Base-by-base conservation (phyloP, 2,329 filamentous ascomycete species). In the Xylariaceae sp. region DNA sequence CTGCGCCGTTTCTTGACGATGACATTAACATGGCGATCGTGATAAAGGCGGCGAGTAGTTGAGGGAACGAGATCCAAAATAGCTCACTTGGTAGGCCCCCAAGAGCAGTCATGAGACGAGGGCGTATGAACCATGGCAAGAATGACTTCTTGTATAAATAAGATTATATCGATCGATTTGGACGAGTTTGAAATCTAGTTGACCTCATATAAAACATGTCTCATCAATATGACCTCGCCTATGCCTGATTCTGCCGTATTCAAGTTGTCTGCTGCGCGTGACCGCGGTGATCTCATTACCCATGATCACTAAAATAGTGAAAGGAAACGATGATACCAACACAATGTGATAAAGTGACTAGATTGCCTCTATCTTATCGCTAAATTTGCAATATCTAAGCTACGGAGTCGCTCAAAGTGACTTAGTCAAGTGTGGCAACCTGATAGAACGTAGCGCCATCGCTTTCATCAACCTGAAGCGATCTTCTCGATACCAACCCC, bases 381-480 rank as follows among this genome's bases (percentile, higher is more conserved):
- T 26, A 26, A 26, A 9, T 26, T 26, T 9, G 23, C 23, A 26
- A 26, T n/a, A 9, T 26, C 4, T 26, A 4, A 9, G 4, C 23
- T 9, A 26, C 4, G 4, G 9, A 26, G 23, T 26, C 9, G 23
- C 23, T 26, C 23, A 26, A 26, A 26, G 23, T 26, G 23, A 26
- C 23, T 26, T 26, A 9, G 23, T 26, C 4, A 4, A 4, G 23
- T 4, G 23, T 26, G 23, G n/a, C n/a, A n/a, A 26, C 23, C 23
- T 26, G 23, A 26, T 26, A 26, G 4, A 26, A 42, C 5, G 23
- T 40, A 20, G 43, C 29, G 40, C 37, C 41, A 9, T 42, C 23
- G 21, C 9, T 26, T 19, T 50, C 57, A 46, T 61, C 45, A 32
- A 51, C 50, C 45, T 14, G 2, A 26, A 42, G 14, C 47, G 47